Base-by-base conservation (phyloP, 2,329 filamentous ascomycete species). In the Aspergillus sp. region DNA sequence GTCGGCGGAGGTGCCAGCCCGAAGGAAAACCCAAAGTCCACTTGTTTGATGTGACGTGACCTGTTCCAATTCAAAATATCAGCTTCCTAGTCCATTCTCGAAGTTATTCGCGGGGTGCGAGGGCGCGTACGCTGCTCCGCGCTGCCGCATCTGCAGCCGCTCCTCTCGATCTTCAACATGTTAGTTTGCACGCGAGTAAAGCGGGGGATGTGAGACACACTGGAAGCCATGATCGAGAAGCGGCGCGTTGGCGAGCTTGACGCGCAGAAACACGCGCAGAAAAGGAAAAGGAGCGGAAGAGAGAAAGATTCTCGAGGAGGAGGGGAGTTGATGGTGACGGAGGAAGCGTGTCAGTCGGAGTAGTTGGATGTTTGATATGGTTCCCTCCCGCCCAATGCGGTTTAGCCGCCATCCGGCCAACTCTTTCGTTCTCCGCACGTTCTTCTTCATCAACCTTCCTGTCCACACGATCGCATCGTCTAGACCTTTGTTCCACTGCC, bases 81-180 rank as follows among this genome's bases (percentile, higher is more conserved):
- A 32, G 41, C 19, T 57, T 42, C 17, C 17, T 61, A 61, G 54
- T 61, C 46, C 31, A 49, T 59, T 32, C 13, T n/a, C 25, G 34
- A 23, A 16, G 17, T 52, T 13, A 21, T 19, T 61, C 60, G 64
- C 61, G 60, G 60, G 63, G 61, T 62, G 59, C 16, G 45, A 41
- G 53, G 52, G 60, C 64, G 69, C 77, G 64, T 77, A 82, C 79
- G 75, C 80, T 65, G 80, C 79, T 66, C 80, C 80, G 63, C 80
- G 80, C 68, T 81, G 76, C 68, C 80, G 80, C 77, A 81, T 80
- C 64, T 78, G 77, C 63, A 75, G 75, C 64, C 78, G 78, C 71
- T 82, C 79, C 64, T 78, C 74, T 67, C 79, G 77, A 66, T 75
- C 78, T 79, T 47, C 5, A 41, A 19, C 14, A 54, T 56, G 42